Conservation (phyloP, 2,329 filamentous ascomycete genomes). For the Tympanopsis confertula region DNA sequence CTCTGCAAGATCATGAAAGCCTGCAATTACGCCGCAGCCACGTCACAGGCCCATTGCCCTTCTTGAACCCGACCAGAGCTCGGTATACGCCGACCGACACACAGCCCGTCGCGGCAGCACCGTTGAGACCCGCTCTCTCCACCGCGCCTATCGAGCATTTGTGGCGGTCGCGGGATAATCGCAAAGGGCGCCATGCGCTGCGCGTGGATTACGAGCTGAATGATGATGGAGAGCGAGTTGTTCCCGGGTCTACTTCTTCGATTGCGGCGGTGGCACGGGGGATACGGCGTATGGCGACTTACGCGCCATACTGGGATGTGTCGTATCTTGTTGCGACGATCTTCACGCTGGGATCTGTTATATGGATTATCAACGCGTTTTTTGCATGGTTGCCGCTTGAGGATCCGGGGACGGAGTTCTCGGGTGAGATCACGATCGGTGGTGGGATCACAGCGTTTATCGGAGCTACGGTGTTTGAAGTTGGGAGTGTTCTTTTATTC, state of each 20-base stretch:
- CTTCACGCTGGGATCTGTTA: slow-evolving; percentile 21
- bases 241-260: no score
- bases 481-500: slow-evolving; percentile 50
- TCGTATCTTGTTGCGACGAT: neutral
- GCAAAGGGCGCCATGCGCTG: neutral
- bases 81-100: no score
- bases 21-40: neutral
- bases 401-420: slow-evolving; percentile 38
- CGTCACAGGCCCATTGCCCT: neutral
- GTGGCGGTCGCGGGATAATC: neutral
- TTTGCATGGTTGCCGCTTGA: slow-evolving; percentile 51
- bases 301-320: neutral
- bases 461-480: slow-evolving; percentile 56
- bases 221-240: no score
- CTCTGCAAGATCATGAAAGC: neutral
- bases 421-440: slow-evolving; percentile 35
- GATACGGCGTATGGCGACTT: neutral
- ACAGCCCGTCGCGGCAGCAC: neutral
- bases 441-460: slow-evolving; percentile 54
- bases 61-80: neutral
- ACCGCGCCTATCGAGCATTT: neutral
- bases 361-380: slow-evolving; percentile 50
- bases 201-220: no score
- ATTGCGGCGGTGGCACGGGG: neutral
- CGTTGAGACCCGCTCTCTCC: neutral